Conservation (phyloP, 768 basidiomycete genomes). For the Psilocybe tampanensis region DNA sequence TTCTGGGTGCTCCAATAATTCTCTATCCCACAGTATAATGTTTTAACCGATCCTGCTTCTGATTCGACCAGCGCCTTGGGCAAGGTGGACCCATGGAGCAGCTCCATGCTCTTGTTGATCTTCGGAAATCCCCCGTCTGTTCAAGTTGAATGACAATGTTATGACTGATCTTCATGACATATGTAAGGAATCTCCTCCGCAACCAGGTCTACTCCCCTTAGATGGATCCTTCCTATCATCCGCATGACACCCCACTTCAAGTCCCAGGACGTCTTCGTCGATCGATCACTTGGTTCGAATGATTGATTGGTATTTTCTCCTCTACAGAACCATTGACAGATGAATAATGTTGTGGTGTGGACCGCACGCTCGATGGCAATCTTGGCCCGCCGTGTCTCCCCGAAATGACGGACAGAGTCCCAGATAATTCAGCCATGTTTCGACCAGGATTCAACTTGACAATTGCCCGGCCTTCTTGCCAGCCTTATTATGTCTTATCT, state of each 20-base stretch:
- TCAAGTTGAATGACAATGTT: neutral
- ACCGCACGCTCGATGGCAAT: neutral
- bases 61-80: neutral
- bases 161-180: constrained; percentile 3
- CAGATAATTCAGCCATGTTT: too few species aligned
- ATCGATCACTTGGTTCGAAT: constrained; percentile 9
- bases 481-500: too few species aligned
- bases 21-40: constrained; percentile 1
- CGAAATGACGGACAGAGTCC: too few species aligned
- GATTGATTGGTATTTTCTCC: neutral
- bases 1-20: neutral
- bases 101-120: neutral
- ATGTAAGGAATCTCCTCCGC: neutral
- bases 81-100: neutral
- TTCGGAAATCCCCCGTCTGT: neutral
- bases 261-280: constrained; percentile 4
- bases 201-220: constrained; percentile 1
- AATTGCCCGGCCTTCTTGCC: too few species aligned
- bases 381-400: too few species aligned
- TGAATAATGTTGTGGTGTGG: neutral
- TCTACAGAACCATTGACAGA: constrained; percentile 1
- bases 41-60: constrained; percentile 2
- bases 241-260: constrained; percentile 8
- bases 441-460: too few species aligned
- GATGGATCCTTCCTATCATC: neutral